Conservation (phyloP, 257 asterid genomes). For the Catharanthus roseus region DNA sequence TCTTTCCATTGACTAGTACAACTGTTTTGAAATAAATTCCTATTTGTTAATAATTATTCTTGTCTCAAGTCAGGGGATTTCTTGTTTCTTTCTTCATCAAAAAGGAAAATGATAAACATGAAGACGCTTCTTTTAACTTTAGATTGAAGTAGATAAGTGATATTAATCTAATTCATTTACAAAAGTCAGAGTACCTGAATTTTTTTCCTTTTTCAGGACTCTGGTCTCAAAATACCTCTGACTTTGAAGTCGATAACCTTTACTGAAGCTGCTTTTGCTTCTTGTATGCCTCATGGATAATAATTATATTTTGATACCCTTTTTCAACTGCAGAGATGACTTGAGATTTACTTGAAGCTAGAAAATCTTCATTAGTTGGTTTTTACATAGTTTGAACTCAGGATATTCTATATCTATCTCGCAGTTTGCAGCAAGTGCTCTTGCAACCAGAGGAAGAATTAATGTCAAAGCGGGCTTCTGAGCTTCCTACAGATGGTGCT, state of each 20-base stretch:
- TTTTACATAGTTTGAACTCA: neutral
- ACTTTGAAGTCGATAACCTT: neutral
- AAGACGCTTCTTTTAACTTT: neutral
- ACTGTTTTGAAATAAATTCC: neutral
- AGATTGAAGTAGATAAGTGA: neutral
- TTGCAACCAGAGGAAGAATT: conserved; percentile 51
- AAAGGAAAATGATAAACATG: neutral
- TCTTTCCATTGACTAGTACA: conserved; percentile 3
- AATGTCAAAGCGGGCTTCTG: conserved; percentile 39
- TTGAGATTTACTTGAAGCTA: neutral
- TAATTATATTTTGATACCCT: neutral
- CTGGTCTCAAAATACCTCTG: neutral
- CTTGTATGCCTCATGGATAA: neutral
- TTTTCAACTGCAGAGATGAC: neutral
- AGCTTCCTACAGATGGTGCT: conserved; percentile 37
- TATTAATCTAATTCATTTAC: neutral
- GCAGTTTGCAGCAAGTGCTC: conserved; percentile 46
- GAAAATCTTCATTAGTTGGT: neutral
- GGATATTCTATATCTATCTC: conserved; percentile 4
- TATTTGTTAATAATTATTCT: neutral
- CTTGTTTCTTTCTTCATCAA: neutral
- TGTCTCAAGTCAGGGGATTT: neutral
- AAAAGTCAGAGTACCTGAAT: neutral
- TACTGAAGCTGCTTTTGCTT: neutral
- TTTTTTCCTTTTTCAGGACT: neutral